phyloP scores from a whole-genome alignment of 2,329 filamentous ascomycete species.

The Colletotrichum chlorophyti region DNA sequence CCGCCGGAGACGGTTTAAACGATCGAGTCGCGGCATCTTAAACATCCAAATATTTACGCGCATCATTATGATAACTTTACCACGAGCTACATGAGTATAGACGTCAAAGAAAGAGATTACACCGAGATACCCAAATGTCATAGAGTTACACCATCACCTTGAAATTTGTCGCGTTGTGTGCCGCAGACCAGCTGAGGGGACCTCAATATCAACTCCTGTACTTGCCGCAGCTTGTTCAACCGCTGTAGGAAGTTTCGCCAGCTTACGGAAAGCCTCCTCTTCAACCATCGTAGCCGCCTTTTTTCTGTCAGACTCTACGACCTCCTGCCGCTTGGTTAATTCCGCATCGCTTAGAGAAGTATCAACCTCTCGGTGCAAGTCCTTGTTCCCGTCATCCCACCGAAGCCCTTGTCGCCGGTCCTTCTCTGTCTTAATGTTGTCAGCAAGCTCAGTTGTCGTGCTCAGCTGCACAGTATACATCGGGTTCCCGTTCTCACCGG shows the following conservation, averaged over 20 bases:
- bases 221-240: not conserved
- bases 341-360: not conserved
- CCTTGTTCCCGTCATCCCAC: constrained; percentile 10
- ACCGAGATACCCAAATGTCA: too few species aligned
- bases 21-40: too few species aligned
- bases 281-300: not conserved
- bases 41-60: too few species aligned
- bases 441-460: not conserved
- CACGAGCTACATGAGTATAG: too few species aligned
- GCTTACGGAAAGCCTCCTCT: not conserved
- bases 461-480: constrained; percentile 26
- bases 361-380: not conserved
- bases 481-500: constrained; percentile 28
- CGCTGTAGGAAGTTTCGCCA: not conserved
- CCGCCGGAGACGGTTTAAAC: not conserved
- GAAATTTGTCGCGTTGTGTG: too few species aligned
- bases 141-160: too few species aligned
- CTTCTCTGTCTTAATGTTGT: constrained; percentile 28
- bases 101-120: too few species aligned
- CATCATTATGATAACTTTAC: too few species aligned
- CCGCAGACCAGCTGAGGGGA: too few species aligned
- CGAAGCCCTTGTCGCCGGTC: constrained; percentile 21
- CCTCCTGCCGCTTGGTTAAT: too few species aligned
- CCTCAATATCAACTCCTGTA: not conserved
- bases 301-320: not conserved